These are phyloP conservation scores for Globisporangium camurandrum DNA, from an alignment of 352 stramenopile genomes.

Conservation along the genomic window DNA sequence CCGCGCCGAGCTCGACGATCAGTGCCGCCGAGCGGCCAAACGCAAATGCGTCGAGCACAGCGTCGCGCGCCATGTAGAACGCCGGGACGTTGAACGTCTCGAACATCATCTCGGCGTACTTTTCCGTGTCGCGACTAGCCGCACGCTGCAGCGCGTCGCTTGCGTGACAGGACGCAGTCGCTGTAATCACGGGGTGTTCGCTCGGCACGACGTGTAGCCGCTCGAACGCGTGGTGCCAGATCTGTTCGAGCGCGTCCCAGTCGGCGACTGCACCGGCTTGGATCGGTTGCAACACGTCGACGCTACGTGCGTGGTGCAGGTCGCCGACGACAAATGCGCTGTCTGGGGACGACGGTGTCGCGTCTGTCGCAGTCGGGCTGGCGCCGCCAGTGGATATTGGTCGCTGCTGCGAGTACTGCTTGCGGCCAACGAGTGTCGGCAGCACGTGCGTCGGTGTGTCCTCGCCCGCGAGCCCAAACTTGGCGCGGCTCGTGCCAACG, in stretches of 20 bases:
- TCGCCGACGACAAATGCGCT: conserved; percentile 39
- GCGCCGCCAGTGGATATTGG: conserved; percentile 2
- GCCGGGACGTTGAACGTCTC: conserved; percentile 86
- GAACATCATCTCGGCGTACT: conserved; percentile 90
- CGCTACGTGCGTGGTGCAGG: conserved; percentile 41
- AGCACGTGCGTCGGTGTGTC: conserved; percentile 89
- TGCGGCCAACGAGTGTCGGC: conserved; percentile 56
- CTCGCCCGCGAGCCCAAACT: conserved; percentile 94
- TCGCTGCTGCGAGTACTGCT: conserved; percentile 4
- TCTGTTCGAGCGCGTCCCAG: conserved; percentile 82
- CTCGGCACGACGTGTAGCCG: conserved; percentile 56
- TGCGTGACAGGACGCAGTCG: conserved; percentile 62
- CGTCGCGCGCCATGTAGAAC: conserved; percentile 88
- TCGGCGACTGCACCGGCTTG: conserved; percentile 53
- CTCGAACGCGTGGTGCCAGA: conserved; percentile 77
- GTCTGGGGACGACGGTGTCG: background rate
- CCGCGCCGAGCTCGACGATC: conserved; percentile 85
- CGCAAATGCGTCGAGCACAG: conserved; percentile 87
- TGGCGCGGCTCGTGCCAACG: conserved; percentile 85
- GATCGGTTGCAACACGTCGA: conserved; percentile 51
- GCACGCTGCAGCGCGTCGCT: conserved; percentile 58
- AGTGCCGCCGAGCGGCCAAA: conserved; percentile 84
- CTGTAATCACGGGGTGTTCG: conserved; percentile 75
- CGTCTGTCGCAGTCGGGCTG: background rate
- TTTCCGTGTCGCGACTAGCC: conserved; percentile 48